Evolutionary conservation across 257 asterid species (phyloP).

Genomic region (Nicotiana tabacum): DNA sequence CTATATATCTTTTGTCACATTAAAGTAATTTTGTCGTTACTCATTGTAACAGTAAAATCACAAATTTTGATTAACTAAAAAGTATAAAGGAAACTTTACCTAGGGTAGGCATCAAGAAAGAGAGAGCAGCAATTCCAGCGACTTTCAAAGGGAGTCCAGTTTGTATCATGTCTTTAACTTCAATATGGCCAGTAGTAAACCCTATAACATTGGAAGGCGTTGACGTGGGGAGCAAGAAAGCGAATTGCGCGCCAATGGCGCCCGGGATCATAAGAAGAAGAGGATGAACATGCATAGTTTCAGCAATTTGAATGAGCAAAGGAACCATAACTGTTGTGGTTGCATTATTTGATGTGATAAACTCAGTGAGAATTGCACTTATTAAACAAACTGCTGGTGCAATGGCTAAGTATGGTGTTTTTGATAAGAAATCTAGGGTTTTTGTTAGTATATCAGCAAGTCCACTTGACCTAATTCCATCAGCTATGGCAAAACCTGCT

Average conservation of each 20-base stretch:
- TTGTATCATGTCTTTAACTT: slow-evolving; percentile 59
- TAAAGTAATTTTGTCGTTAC: neutral
- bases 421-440: slow-evolving; percentile 48
- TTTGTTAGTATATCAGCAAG: slow-evolving; percentile 60
- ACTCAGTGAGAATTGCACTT: slow-evolving; percentile 65
- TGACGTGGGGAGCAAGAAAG: slow-evolving; percentile 69
- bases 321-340: slow-evolving; percentile 75
- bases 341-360: slow-evolving; percentile 83
- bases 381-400: slow-evolving; percentile 66
- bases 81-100: slow-evolving; percentile 36
- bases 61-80: too few species aligned
- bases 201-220: slow-evolving; percentile 90
- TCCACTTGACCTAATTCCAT: slow-evolving; percentile 81
- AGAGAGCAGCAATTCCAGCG: slow-evolving; percentile 43
- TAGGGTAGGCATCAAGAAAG: slow-evolving; percentile 80
- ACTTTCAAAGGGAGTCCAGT: slow-evolving; percentile 60
- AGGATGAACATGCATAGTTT: slow-evolving; percentile 59
- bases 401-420: slow-evolving; percentile 63
- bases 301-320: slow-evolving; percentile 55
- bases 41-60: neutral
- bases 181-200: slow-evolving; percentile 72
- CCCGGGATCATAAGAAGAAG: slow-evolving; percentile 72
- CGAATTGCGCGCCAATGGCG: slow-evolving; percentile 64
- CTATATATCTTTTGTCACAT: neutral
- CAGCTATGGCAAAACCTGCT: slow-evolving; percentile 91